Percentiles rank a stretch among this genome's conserved stretches.
Evolutionary conservation across 768 basidiomycete genomes (phyloP).

Genomic region (Leccinum longicurvipes): DNA sequence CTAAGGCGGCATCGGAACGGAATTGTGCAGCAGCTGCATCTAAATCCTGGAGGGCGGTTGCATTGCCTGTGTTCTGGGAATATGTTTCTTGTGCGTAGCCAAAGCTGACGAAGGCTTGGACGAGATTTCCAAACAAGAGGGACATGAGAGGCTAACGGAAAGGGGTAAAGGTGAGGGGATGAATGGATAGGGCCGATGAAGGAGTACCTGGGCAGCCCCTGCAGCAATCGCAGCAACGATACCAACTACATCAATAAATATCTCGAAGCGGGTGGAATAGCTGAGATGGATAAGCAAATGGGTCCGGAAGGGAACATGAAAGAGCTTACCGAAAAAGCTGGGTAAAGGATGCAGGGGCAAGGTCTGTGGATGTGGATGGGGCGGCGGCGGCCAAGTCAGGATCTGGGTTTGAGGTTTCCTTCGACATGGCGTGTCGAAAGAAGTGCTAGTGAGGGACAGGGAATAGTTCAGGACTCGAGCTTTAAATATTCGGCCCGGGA

Average conservation of each 20-base stretch:
- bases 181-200: neutral
- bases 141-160: constrained; percentile 64
- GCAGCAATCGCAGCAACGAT: constrained; percentile 69
- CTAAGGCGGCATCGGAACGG: constrained; percentile 46
- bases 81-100: constrained; percentile 16
- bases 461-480: neutral
- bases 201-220: constrained; percentile 72
- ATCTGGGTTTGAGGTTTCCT: neutral
- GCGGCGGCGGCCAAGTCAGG: constrained; percentile 29
- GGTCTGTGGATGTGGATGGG: constrained; percentile 17
- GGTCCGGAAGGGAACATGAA: neutral
- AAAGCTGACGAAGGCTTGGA: constrained; percentile 69
- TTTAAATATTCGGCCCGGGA: too few relatives aligned
- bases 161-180: neutral
- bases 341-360: constrained; percentile 40
- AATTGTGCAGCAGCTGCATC: constrained; percentile 42
- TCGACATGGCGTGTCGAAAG: neutral
- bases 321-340: constrained; percentile 46
- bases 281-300: constrained; percentile 35
- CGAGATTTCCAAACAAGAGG: constrained; percentile 81
- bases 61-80: constrained; percentile 25
- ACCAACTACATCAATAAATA: constrained; percentile 65
- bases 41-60: constrained; percentile 32
- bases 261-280: constrained; percentile 71
- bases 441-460: too few relatives aligned